Percentiles rank a stretch among this genome's conserved stretches.
Evolutionary conservation across 495 filamentous ascomycete species (phyloP).

Genomic region (Trichoderma gamsii): DNA sequence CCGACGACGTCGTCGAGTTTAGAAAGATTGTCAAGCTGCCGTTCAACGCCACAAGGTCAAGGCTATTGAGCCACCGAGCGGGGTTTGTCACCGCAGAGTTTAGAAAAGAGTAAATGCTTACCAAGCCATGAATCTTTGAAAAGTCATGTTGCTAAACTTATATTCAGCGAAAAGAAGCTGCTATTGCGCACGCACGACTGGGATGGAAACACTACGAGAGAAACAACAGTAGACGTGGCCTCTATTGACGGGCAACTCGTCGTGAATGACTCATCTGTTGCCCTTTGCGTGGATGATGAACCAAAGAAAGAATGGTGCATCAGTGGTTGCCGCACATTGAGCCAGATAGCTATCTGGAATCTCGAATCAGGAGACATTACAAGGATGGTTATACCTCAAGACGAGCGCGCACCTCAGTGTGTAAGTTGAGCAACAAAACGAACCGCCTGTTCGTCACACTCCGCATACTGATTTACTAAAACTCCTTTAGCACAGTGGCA

Average conservation of each 20-base stretch:
- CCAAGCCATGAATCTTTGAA: not conserved
- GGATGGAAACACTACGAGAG: not conserved
- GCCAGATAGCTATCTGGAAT: not conserved
- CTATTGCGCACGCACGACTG: constrained; percentile 3
- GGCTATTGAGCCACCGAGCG: not conserved
- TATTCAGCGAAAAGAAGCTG: not conserved
- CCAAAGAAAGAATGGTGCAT: no score
- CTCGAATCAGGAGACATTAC: not conserved
- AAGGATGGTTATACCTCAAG: not conserved
- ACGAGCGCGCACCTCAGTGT: not conserved
- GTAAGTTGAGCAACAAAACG: not conserved
- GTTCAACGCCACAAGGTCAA: not conserved
- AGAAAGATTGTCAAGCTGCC: not conserved
- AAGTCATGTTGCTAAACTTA: not conserved
- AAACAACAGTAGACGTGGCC: not conserved
- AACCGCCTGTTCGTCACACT: not conserved
- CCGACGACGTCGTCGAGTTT: not conserved
- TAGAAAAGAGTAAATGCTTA: not conserved
- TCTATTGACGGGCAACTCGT: not conserved
- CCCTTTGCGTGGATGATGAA: not conserved
- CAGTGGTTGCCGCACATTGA: not conserved
- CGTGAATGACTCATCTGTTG: not conserved
- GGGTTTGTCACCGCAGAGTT: not conserved
- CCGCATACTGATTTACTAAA: not conserved
- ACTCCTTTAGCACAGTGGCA: not conserved